phyloP scores from a whole-genome alignment of 768 basidiomycete species.

The Leucocoprinus leucothites region DNA sequence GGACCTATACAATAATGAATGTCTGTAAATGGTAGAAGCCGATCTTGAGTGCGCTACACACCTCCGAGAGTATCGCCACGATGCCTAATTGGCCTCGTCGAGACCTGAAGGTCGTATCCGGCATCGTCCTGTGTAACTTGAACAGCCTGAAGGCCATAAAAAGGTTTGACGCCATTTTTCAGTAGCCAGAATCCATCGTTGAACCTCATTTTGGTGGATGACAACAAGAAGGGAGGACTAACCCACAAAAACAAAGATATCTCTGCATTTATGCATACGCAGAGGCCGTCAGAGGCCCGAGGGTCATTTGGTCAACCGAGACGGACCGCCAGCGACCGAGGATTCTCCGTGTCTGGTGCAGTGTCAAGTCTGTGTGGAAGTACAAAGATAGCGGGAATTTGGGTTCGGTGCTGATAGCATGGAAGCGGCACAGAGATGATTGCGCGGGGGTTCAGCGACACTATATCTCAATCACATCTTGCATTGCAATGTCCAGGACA shows the following conservation, averaged over 20 bases:
- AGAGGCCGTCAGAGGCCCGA: neutral
- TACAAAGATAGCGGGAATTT: too few relatives aligned
- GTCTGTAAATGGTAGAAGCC: neutral
- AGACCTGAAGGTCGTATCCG: conserved; percentile 55
- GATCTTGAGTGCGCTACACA: conserved; percentile 18
- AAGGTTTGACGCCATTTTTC: conserved; percentile 57
- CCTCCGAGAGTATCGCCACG: conserved; percentile 63
- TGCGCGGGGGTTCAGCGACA: too few relatives aligned
- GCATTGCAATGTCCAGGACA: too few relatives aligned
- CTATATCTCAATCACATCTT: too few relatives aligned
- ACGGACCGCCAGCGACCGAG: conserved; percentile 7
- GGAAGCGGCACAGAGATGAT: too few relatives aligned
- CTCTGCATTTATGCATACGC: conserved; percentile 6
- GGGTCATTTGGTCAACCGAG: conserved; percentile 10
- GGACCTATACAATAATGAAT: conserved; percentile 35
- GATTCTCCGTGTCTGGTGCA: neutral
- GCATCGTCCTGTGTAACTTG: conserved; percentile 40
- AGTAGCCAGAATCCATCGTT: conserved; percentile 74
- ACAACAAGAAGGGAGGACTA: neutral
- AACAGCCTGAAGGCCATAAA: conserved; percentile 61
- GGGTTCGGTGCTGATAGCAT: too few relatives aligned
- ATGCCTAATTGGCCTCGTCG: conserved; percentile 59
- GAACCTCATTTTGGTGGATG: conserved; percentile 49
- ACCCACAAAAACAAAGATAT: neutral
- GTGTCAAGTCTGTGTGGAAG: too few relatives aligned